phyloP scores from a whole-genome alignment of 768 basidiomycete genomes.

The Phallus indusiatus region DNA sequence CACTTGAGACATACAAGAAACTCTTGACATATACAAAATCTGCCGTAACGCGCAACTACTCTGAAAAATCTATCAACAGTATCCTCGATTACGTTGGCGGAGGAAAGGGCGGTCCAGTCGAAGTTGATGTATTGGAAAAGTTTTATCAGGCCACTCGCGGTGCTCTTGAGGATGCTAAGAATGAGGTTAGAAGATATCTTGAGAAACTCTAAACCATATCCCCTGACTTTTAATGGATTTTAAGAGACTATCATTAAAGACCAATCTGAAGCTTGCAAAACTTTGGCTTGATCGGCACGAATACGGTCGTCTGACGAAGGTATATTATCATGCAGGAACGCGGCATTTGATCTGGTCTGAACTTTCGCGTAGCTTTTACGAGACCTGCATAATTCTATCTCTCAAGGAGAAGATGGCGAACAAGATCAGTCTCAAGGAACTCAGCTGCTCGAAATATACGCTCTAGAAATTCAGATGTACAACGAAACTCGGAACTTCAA shows the following conservation, averaged over 20 bases:
- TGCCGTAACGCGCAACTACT: slow-evolving; percentile 89
- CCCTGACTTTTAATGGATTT: background rate
- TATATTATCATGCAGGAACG: slow-evolving; percentile 20
- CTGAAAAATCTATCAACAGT: slow-evolving; percentile 97
- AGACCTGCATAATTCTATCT: slow-evolving; percentile 63
- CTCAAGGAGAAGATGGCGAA: slow-evolving; percentile 57
- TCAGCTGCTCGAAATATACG: slow-evolving; percentile 91
- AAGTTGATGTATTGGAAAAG: slow-evolving; percentile 78
- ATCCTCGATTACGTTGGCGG: slow-evolving; percentile 98
- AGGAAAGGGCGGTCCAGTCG: slow-evolving; percentile 21
- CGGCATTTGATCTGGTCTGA: background rate
- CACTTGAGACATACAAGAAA: slow-evolving; percentile 75
- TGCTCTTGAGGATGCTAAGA: slow-evolving; percentile 88
- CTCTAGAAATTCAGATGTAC: slow-evolving; percentile 99
- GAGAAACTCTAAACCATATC: too few relatives aligned
- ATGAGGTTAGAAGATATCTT: slow-evolving; percentile 54
- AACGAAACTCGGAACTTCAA: slow-evolving; percentile 87
- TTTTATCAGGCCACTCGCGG: slow-evolving; percentile 93
- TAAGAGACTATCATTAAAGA: slow-evolving; percentile 88
- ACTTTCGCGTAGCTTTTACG: slow-evolving; percentile 51
- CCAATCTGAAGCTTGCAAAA: slow-evolving; percentile 94
- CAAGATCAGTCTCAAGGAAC: slow-evolving; percentile 87
- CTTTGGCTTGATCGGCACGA: slow-evolving; percentile 95
- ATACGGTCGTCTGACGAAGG: slow-evolving; percentile 74
- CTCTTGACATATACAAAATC: slow-evolving; percentile 92